Evolutionary conservation across 805 yeast species (phyloP), one percentile per base, ranked within the genome.

Genomic region (Starmera quercuum): DNA sequence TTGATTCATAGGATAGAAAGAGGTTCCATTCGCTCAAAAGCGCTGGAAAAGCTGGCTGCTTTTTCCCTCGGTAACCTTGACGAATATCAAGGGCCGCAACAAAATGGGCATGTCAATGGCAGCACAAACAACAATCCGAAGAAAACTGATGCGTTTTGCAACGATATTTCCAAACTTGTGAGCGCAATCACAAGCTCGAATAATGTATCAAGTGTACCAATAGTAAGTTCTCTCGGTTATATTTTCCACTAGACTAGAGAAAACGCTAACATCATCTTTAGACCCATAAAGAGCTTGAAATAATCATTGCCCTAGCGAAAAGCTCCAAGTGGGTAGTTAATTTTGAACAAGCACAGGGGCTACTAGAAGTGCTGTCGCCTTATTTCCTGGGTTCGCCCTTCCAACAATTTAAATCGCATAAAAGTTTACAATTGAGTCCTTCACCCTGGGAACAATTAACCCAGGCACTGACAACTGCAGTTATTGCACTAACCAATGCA

Each of bases 231-330:
- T 15, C n/a, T 11, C 9, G 16, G 17, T 14, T 6, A 5, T 6
- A 7, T 26, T 11, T 8, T 24, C 13, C 5, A 26, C 3, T 11
- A 21, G 12, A 15, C 18, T 26, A 7, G 19, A 13, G 7, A 28
- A 19, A 19, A 4, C n/a, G 18, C 13, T 22, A 22, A 22, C 19
- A 4, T 5, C 5, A 4, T 16, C 14, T 24, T 13, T 10, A 31
- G 38, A 56, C 73, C 2, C 55, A 63, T 26, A 71, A 67, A 37
- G 82, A 77, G 39, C 63, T 68, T 49, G 83, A 77, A 44, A 65
- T 72, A 10, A 51, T 77, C 32, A 35, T 68, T 26, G 73, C 82
- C 0, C 53, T 76, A n/a, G 63, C 49, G 2, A 36, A 36, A 10
- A 41, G 78, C 39, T 46, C 65, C 9, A 49, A 66, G 4, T 36